Evolutionary conservation across 495 filamentous ascomycete species (phyloP).

Genomic region (Talaromyces trachyspermus): DNA sequence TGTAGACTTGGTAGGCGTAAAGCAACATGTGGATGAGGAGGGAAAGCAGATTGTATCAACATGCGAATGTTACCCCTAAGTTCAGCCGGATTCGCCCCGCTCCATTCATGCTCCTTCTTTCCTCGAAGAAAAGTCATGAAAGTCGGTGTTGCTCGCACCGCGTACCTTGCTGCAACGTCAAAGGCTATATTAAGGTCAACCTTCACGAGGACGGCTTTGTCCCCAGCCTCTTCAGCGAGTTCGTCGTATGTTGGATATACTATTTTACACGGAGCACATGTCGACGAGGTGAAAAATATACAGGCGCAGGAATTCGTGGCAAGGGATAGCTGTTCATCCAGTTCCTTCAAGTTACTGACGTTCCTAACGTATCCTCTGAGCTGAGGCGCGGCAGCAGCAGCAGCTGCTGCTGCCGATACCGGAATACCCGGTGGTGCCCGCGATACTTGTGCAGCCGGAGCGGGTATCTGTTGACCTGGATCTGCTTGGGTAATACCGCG

Average conservation of each 20-base stretch:
- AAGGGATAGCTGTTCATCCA: conserved; percentile 52
- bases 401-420: conserved; percentile 15
- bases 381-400: conserved; percentile 10
- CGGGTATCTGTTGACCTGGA: conserved; percentile 26
- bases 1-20: conserved; percentile 65
- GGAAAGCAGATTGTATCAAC: conserved; percentile 69
- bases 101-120: conserved; percentile 70
- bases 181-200: conserved; percentile 65
- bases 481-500: conserved; percentile 51
- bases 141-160: conserved; percentile 73
- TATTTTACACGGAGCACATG: conserved; percentile 76
- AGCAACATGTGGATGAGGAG: conserved; percentile 65
- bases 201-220: conserved; percentile 68
- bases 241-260: conserved; percentile 80
- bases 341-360: conserved; percentile 45
- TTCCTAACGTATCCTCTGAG: conserved; percentile 37
- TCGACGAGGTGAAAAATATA: conserved; percentile 88
- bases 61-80: conserved; percentile 66
- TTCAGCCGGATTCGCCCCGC: conserved; percentile 60
- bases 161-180: conserved; percentile 59
- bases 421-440: background rate
- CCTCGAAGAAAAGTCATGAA: conserved; percentile 84
- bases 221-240: conserved; percentile 66
- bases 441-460: conserved; percentile 17
- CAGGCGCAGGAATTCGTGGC: conserved; percentile 64